These are phyloP conservation scores for Fraxinus cuspidata DNA, from an alignment of 257 asterid species.

Conservation along the genomic window DNA sequence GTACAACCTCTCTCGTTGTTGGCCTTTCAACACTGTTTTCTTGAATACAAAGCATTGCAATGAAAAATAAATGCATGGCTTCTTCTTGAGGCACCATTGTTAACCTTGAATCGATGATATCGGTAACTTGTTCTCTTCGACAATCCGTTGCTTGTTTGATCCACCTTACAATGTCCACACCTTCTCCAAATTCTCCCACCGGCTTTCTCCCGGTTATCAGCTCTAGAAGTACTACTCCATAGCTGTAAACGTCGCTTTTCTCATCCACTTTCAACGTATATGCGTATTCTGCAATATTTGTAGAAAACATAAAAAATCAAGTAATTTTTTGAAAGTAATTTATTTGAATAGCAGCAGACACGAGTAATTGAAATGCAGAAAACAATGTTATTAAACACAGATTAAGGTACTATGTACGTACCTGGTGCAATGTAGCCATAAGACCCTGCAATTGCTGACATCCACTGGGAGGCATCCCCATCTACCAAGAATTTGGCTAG, in stretches of 20 bases:
- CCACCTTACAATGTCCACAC: slow-evolving; percentile 63
- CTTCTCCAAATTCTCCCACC: slow-evolving; percentile 53
- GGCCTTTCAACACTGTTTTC: slow-evolving; percentile 87
- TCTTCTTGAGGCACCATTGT: slow-evolving; percentile 65
- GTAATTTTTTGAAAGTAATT: no score
- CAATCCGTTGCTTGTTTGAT: slow-evolving; percentile 54
- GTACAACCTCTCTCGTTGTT: slow-evolving; percentile 89
- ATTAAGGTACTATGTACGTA: slow-evolving; percentile 19
- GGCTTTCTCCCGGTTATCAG: slow-evolving; percentile 47
- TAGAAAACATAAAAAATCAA: neutral
- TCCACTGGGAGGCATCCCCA: slow-evolving; percentile 84
- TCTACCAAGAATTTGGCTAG: slow-evolving; percentile 83
- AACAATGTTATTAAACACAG: neutral
- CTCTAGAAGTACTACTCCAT: slow-evolving; percentile 47
- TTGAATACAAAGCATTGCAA: slow-evolving; percentile 83
- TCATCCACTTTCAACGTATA: slow-evolving; percentile 49
- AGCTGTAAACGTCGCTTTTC: slow-evolving; percentile 54
- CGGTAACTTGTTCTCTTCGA: slow-evolving; percentile 57
- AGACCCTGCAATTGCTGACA: slow-evolving; percentile 96
- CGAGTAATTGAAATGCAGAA: neutral
- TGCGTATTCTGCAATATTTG: slow-evolving; percentile 42
- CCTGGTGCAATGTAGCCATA: slow-evolving; percentile 99
- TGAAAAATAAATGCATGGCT: slow-evolving; percentile 75
- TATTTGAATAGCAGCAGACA: no score
- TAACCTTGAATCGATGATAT: slow-evolving; percentile 68